phyloP scores from a whole-genome alignment of 768 basidiomycete genomes.

The Tephrocybe sp. region DNA sequence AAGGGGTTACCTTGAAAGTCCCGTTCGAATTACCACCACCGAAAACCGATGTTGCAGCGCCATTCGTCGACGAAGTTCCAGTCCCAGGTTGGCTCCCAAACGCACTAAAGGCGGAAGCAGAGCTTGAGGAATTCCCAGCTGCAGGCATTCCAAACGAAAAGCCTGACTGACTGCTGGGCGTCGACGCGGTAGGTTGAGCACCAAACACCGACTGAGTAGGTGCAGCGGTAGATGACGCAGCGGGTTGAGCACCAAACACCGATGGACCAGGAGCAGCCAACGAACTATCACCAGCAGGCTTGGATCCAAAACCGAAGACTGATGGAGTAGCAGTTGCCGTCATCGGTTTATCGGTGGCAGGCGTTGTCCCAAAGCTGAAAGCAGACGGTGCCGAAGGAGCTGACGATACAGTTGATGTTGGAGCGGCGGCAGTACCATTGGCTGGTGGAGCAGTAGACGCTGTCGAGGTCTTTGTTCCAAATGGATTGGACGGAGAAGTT shows the following conservation, averaged over 20 bases:
- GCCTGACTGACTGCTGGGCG: not conserved
- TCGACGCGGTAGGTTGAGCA: slow-evolving; percentile 1
- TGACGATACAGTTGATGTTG: not conserved
- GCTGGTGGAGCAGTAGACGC: slow-evolving; percentile 11
- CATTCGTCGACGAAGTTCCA: not conserved
- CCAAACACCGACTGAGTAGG: slow-evolving; percentile 5
- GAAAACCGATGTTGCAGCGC: not conserved
- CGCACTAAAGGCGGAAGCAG: slow-evolving; percentile 3
- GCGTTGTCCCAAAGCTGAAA: slow-evolving; percentile 1
- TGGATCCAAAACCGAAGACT: slow-evolving; percentile 3
- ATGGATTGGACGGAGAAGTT: slow-evolving; percentile 1
- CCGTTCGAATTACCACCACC: slow-evolving; percentile 1
- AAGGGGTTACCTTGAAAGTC: slow-evolving; percentile 6
- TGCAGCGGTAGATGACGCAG: not conserved
- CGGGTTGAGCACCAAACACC: slow-evolving; percentile 8
- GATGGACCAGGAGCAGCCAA: not conserved
- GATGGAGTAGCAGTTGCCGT: not conserved
- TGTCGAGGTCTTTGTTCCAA: not conserved
- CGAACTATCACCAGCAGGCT: not conserved
- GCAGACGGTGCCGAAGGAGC: not conserved
- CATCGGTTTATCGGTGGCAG: not conserved
- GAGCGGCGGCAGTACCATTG: not conserved
- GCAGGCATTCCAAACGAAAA: not conserved
- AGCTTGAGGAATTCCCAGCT: not conserved
- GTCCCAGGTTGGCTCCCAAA: slow-evolving; percentile 10